Conservation (phyloP, 208 protist genomes). For the Crithidia sp. region DNA sequence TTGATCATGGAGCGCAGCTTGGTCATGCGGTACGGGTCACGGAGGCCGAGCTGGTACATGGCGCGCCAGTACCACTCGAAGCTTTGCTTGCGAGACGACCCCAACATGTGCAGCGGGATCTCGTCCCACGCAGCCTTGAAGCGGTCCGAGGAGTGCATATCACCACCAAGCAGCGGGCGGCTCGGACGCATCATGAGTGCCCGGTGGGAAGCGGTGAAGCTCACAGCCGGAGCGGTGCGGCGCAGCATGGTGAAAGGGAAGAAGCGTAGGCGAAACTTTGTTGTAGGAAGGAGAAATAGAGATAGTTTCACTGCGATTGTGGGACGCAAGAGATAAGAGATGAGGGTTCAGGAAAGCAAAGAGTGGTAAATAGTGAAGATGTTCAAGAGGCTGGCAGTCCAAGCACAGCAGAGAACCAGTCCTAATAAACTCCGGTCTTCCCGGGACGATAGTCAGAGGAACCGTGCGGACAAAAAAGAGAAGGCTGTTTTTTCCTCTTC, state of each 20-base stretch:
- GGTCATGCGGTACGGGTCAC: constrained; percentile 69
- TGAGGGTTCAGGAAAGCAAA: background rate
- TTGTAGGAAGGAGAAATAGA: constrained; percentile 3
- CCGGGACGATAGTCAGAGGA: background rate
- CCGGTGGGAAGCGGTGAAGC: constrained; percentile 79
- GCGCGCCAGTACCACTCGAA: constrained; percentile 85
- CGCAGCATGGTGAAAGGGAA: constrained; percentile 58
- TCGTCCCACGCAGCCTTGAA: constrained; percentile 89
- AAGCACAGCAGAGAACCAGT: no score
- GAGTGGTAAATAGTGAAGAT: background rate
- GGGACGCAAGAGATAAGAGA: no score
- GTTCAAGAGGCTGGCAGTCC: no score
- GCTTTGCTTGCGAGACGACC: constrained; percentile 61
- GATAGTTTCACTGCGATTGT: background rate
- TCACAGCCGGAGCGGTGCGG: constrained; percentile 77
- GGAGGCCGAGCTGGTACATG: constrained; percentile 82
- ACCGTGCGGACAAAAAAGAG: constrained; percentile 1
- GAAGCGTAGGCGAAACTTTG: background rate
- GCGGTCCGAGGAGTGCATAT: constrained; percentile 84
- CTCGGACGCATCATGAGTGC: constrained; percentile 73
- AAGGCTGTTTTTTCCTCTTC: background rate
- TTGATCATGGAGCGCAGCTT: constrained; percentile 77
- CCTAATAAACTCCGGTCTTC: no score
- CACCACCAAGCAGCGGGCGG: constrained; percentile 68
- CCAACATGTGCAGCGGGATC: constrained; percentile 73